These are phyloP conservation scores for Toxicodendron radicans DNA, from an alignment of 345 rosid species.

Conservation along the genomic window DNA sequence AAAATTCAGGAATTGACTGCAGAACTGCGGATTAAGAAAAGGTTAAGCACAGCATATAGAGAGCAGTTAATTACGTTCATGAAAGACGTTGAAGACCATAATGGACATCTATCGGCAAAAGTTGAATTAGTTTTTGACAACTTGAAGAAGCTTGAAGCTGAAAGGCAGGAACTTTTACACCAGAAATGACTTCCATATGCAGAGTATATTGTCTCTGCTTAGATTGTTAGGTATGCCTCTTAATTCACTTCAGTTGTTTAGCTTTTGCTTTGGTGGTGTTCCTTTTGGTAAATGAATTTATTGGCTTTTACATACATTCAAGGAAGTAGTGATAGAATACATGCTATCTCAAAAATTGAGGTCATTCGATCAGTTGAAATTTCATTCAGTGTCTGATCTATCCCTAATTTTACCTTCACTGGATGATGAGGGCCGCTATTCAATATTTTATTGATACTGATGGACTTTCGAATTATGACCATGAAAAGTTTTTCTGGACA, in stretches of 20 bases:
- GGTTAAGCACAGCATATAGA: constrained; percentile 28
- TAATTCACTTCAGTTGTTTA: not conserved
- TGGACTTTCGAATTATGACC: too few relatives aligned
- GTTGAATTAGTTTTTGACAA: constrained; percentile 32
- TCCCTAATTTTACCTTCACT: not conserved
- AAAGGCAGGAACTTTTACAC: constrained; percentile 23
- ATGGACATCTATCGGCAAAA: constrained; percentile 25
- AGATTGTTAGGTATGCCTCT: not conserved
- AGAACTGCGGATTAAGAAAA: constrained; percentile 30
- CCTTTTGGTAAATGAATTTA: not conserved
- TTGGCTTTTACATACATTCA: not conserved
- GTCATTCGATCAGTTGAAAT: not conserved
- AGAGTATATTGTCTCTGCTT: not conserved
- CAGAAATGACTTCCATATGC: constrained; percentile 2
- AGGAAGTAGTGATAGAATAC: not conserved
- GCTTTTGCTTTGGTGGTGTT: not conserved
- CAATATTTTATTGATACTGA: too few relatives aligned
- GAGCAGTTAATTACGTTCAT: constrained; percentile 33
- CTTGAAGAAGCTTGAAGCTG: constrained; percentile 31
- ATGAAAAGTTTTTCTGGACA: not conserved
- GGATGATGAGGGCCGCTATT: not conserved
- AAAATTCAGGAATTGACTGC: constrained; percentile 33
- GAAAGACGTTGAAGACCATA: constrained; percentile 34
- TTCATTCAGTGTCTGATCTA: not conserved
- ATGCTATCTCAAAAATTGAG: not conserved